Percentiles rank a stretch among this genome's conserved stretches.
Conservation (phyloP, 2,329 filamentous ascomycete genomes). For the Sclerotinia trifoliorum region DNA sequence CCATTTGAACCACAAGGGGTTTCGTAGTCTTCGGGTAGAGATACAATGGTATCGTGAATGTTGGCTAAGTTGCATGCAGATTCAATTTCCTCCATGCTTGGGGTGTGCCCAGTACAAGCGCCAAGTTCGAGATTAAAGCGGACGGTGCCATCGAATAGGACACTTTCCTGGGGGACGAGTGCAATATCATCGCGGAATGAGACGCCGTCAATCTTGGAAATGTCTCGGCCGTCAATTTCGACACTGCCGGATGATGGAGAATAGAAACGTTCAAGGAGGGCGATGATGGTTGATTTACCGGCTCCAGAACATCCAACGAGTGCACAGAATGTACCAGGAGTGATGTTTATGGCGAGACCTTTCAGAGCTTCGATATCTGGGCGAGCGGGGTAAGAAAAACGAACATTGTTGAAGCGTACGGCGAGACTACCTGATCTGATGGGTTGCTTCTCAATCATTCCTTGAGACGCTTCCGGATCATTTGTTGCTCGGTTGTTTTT, state of each 20-base stretch:
- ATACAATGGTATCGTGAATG: conserved; percentile 65
- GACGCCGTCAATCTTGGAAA: conserved; percentile 53
- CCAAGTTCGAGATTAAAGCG: conserved; percentile 57
- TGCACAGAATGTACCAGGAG: conserved; percentile 59
- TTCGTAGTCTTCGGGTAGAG: conserved; percentile 63
- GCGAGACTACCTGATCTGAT: conserved; percentile 2
- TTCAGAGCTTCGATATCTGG: conserved; percentile 57
- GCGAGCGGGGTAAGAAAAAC: conserved; percentile 64
- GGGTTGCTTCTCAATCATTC: conserved; percentile 1
- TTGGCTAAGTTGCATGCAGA: conserved; percentile 61
- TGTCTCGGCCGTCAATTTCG: conserved; percentile 58
- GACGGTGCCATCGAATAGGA: conserved; percentile 56
- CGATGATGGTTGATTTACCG: conserved; percentile 65
- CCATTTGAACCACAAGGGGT: conserved; percentile 68
- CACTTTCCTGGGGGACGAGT: conserved; percentile 56
- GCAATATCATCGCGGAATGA: conserved; percentile 54
- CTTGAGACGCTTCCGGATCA: conserved; percentile 10
- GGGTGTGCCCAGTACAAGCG: conserved; percentile 52
- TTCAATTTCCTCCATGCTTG: conserved; percentile 60
- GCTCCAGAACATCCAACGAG: conserved; percentile 65
- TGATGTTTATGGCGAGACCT: conserved; percentile 55
- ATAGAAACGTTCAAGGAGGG: conserved; percentile 53
- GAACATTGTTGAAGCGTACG: conserved; percentile 53
- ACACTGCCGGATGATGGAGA: conserved; percentile 48
- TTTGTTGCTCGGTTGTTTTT: not conserved